phyloP scores from a whole-genome alignment of 768 basidiomycete genomes.

The Suillus variegatus region DNA sequence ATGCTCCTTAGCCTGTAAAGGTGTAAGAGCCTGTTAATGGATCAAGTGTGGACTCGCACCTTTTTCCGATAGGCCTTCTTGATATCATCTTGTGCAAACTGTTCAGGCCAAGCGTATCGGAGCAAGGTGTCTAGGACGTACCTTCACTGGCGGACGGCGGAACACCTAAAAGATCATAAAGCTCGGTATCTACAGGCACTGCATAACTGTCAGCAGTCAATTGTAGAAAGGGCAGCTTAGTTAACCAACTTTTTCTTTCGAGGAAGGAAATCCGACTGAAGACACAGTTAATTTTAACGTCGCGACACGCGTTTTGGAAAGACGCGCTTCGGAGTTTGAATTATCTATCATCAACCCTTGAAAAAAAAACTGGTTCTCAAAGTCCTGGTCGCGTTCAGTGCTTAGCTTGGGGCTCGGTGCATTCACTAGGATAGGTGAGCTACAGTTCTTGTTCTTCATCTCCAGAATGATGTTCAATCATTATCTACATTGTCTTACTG shows the following conservation, averaged over 20 bases:
- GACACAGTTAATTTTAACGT: neutral
- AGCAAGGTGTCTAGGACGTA: constrained; percentile 31
- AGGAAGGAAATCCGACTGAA: neutral
- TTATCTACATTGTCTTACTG: constrained; percentile 96
- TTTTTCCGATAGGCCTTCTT: constrained; percentile 94
- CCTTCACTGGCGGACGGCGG: constrained; percentile 70
- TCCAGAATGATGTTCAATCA: constrained; percentile 52
- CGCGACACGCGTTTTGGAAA: constrained; percentile 26
- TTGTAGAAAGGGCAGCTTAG: neutral
- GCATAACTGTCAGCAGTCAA: constrained; percentile 19
- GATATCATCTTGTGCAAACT: constrained; percentile 63
- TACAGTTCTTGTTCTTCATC: constrained; percentile 19
- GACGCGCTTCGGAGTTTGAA: constrained; percentile 38
- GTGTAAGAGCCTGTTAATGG: constrained; percentile 20
- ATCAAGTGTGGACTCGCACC: constrained; percentile 44
- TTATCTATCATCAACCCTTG: neutral
- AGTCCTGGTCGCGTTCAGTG: neutral
- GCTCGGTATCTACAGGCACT: constrained; percentile 78
- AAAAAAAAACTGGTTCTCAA: neutral
- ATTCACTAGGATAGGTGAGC: constrained; percentile 9
- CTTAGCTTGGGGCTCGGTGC: neutral
- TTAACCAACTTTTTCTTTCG: constrained; percentile 25
- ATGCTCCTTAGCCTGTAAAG: constrained; percentile 74
- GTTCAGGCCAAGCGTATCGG: constrained; percentile 12
- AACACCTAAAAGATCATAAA: constrained; percentile 87